Percentiles rank a stretch among this genome's conserved stretches.
phyloP scores from a whole-genome alignment of 2,329 filamentous ascomycete species.

The Colletotrichum graminicola region DNA sequence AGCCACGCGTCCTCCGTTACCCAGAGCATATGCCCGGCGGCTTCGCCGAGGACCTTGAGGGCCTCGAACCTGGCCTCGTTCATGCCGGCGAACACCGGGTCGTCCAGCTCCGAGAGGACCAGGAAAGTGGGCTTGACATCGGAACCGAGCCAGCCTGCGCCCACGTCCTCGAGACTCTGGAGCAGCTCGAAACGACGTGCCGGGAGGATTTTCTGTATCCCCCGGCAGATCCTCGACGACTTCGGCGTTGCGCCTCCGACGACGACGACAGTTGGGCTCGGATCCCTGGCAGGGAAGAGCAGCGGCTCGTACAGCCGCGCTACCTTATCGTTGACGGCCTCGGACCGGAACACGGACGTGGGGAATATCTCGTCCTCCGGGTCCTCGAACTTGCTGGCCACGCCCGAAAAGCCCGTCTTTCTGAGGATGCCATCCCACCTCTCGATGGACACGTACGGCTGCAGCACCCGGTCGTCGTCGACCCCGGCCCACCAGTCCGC shows the following conservation, averaged over 20 bases:
- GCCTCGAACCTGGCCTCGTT: constrained; percentile 22
- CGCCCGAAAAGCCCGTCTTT: constrained; percentile 45
- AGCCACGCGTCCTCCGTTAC: constrained; percentile 41
- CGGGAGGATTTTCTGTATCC: neutral
- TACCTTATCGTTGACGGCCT: neutral
- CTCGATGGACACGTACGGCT: constrained; percentile 45
- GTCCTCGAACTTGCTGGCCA: neutral
- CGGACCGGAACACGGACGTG: constrained; percentile 16
- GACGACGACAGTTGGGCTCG: neutral
- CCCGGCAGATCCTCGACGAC: neutral
- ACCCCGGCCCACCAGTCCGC: neutral
- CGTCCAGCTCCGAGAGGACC: constrained; percentile 37
- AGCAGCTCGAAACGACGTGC: neutral
- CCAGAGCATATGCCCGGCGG: constrained; percentile 43
- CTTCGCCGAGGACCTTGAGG: constrained; percentile 9
- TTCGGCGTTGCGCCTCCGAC: constrained; percentile 10
- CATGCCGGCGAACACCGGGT: constrained; percentile 48
- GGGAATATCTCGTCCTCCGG: constrained; percentile 16
- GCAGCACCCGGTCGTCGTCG: neutral
- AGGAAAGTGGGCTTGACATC: constrained; percentile 22
- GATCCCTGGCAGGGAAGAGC: no score
- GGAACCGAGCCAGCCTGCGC: neutral
- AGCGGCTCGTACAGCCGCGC: neutral
- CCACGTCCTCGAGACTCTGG: neutral
- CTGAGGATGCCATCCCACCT: constrained; percentile 48